Evolutionary conservation across 352 stramenopile species (phyloP).

Genomic region (Thraustotheca clavata): DNA sequence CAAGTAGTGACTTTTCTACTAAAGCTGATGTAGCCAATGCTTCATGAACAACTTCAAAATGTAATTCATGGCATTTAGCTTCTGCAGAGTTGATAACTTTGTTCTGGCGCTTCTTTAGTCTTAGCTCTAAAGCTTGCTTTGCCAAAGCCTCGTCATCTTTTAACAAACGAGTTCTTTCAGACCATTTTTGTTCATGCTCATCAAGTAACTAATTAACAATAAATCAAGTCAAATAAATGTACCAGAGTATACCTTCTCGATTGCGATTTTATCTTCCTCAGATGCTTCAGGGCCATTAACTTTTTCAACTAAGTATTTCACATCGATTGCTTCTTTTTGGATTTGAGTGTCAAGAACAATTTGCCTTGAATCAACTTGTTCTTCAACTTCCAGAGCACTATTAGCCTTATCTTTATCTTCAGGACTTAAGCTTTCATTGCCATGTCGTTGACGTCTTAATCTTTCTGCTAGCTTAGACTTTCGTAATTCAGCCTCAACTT

Average conservation of each 20-base stretch:
- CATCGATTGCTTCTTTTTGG: not conserved
- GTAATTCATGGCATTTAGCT: not conserved
- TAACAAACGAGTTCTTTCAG: not conserved
- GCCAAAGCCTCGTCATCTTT: slow-evolving; percentile 1
- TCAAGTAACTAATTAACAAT: slow-evolving; percentile 17
- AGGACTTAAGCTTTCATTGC: not conserved
- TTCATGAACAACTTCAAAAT: not conserved
- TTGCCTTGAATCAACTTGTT: not conserved
- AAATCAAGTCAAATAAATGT: too few species aligned
- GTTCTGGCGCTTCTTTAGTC: slow-evolving; percentile 12
- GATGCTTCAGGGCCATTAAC: not conserved
- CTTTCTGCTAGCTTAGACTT: not conserved
- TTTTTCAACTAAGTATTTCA: not conserved
- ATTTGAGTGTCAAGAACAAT: not conserved
- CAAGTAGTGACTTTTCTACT: slow-evolving; percentile 5
- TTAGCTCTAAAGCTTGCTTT: not conserved
- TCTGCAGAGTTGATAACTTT: not conserved
- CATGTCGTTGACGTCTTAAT: not conserved
- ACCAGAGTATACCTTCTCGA: too few species aligned
- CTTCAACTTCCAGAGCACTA: not conserved
- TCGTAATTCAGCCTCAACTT: not conserved
- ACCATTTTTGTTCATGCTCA: slow-evolving; percentile 13
- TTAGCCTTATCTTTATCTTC: not conserved
- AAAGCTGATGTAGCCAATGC: not conserved
- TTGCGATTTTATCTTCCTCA: not conserved